Percentiles rank a stretch among this genome's conserved stretches.
These are phyloP conservation scores for Agaricales sp. DNA, from an alignment of 1,284 basidiomycete genomes.

Conservation along the genomic window DNA sequence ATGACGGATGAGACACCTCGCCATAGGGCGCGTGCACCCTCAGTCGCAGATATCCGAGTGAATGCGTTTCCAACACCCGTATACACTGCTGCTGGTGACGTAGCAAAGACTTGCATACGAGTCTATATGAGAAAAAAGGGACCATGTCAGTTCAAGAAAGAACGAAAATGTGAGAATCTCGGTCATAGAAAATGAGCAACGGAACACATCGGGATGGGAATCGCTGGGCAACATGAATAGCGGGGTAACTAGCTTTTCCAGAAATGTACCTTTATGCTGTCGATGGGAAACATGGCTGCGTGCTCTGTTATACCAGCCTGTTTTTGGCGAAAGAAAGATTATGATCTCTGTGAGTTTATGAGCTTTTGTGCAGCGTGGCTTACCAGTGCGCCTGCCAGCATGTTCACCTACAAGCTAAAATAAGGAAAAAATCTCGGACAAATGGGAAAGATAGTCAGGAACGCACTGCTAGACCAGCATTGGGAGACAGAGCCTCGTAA, in stretches of 20 bases:
- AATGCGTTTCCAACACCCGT: conserved; percentile 86
- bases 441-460: background rate
- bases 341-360: too few species aligned
- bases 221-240: conserved; percentile 7
- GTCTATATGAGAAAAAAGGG: conserved; percentile 53
- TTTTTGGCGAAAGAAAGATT: too few species aligned
- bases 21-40: conserved; percentile 90
- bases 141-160: too few species aligned
- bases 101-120: conserved; percentile 95
- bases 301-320: conserved; percentile 99
- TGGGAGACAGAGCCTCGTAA: background rate
- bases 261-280: conserved; percentile 86
- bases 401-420: conserved; percentile 72
- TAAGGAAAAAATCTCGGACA: conserved; percentile 1
- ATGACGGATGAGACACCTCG: conserved; percentile 96
- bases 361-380: conserved; percentile 27
- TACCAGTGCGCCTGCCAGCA: conserved; percentile 94
- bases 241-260: background rate
- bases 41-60: conserved; percentile 83
- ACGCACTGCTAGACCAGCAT: background rate
- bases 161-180: too few species aligned
- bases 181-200: too few species aligned
- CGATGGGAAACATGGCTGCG: conserved; percentile 97
- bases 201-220: too few species aligned
- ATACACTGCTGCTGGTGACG: conserved; percentile 78